These are phyloP conservation scores for Metschnikowia dekortorum DNA, from an alignment of 805 yeast genomes.

Conservation along the genomic window DNA sequence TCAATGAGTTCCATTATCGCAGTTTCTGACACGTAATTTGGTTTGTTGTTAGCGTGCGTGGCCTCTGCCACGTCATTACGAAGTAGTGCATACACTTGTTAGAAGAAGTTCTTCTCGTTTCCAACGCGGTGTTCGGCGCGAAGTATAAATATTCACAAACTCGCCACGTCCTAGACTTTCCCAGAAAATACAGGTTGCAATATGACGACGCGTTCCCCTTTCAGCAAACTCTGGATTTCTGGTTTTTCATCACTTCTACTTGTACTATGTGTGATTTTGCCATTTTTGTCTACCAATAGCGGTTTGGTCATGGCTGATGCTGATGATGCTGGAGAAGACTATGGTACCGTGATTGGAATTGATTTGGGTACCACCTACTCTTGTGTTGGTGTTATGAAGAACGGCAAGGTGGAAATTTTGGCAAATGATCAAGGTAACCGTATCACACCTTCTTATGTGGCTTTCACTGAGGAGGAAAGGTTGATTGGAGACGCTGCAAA, in stretches of 20 bases:
- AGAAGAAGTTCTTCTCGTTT: slow-evolving; percentile 13
- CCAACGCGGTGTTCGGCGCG: slow-evolving; percentile 13
- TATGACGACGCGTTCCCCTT: slow-evolving; percentile 6
- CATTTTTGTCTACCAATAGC: slow-evolving; percentile 25
- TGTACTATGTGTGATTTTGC: slow-evolving; percentile 34
- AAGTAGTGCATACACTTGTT: slow-evolving; percentile 9
- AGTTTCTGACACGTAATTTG: slow-evolving; percentile 2
- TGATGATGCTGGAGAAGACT: slow-evolving; percentile 33
- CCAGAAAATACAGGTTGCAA: neutral
- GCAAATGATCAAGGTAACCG: slow-evolving; percentile 99
- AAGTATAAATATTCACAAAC: slow-evolving; percentile 5
- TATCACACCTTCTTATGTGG: slow-evolving; percentile 94
- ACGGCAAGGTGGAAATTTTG: slow-evolving; percentile 89
- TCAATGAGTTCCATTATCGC: neutral
- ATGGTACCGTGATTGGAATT: slow-evolving; percentile 84
- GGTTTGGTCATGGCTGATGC: slow-evolving; percentile 20
- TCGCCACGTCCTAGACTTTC: neutral
- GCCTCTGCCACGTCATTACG: slow-evolving; percentile 14
- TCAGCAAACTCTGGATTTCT: slow-evolving; percentile 22
- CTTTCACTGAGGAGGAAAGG: slow-evolving; percentile 90
- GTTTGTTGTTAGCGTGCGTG: slow-evolving; percentile 6
- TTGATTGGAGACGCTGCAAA: slow-evolving; percentile 95
- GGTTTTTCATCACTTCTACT: slow-evolving; percentile 29
- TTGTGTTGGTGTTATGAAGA: slow-evolving; percentile 92
- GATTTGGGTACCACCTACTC: slow-evolving; percentile 94